Evolutionary conservation across 1,139 yeast genomes (phyloP).

Genomic region (Candida glucosophila): DNA sequence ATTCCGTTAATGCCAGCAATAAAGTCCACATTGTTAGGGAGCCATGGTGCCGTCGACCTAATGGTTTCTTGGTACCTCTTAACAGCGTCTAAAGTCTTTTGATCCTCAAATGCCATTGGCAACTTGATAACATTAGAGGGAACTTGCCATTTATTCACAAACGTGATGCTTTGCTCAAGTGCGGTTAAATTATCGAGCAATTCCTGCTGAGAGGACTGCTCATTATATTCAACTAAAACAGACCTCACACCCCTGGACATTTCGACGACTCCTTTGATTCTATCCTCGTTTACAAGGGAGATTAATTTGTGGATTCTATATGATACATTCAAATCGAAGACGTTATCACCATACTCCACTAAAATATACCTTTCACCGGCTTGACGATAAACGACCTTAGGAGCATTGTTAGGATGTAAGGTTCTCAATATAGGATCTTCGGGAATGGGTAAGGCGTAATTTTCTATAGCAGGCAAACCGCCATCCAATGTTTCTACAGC

Average conservation of each 20-base stretch:
- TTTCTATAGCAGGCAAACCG: slow-evolving; percentile 28
- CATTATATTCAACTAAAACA: slow-evolving; percentile 77
- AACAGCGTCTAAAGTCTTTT: slow-evolving; percentile 81
- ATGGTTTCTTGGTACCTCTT: slow-evolving; percentile 88
- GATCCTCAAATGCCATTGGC: slow-evolving; percentile 96
- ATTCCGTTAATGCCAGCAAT: slow-evolving; percentile 82
- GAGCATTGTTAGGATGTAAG: slow-evolving; percentile 43
- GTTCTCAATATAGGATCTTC: slow-evolving; percentile 56
- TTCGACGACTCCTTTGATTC: slow-evolving; percentile 76
- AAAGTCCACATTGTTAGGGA: slow-evolving; percentile 95
- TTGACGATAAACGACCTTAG: slow-evolving; percentile 79
- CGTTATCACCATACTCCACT: slow-evolving; percentile 87
- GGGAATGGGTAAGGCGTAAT: slow-evolving; percentile 29
- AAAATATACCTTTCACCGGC: slow-evolving; percentile 93
- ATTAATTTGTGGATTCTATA: slow-evolving; percentile 81
- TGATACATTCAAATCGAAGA: slow-evolving; percentile 74
- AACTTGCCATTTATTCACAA: slow-evolving; percentile 76
- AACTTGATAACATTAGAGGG: slow-evolving; percentile 73
- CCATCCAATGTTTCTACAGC: slow-evolving; percentile 39
- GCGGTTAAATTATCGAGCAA: slow-evolving; percentile 59
- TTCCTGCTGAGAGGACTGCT: slow-evolving; percentile 50
- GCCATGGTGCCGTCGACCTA: slow-evolving; percentile 91
- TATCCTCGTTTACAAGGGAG: slow-evolving; percentile 55
- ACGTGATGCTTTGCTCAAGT: slow-evolving; percentile 66
- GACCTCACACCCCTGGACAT: slow-evolving; percentile 98